Evolutionary conservation across 1,284 basidiomycete species (phyloP).

Genomic region (Heterobasidion parviporum): DNA sequence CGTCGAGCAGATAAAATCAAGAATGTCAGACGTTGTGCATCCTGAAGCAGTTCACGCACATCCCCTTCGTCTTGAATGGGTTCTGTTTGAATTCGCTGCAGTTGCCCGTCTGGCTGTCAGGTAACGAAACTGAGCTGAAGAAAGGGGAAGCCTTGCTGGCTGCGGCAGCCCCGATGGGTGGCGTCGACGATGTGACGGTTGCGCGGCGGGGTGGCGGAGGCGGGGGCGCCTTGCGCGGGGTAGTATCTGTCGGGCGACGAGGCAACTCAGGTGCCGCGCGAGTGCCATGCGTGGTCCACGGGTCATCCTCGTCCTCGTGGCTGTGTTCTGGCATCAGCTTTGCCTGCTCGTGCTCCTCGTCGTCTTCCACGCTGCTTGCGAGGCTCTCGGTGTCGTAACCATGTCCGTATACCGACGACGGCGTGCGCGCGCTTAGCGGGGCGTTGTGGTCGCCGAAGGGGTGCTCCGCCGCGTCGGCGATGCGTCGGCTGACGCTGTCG

Average conservation of each 20-base stretch:
- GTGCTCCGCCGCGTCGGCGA: slow-evolving; percentile 31
- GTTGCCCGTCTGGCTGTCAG: slow-evolving; percentile 16
- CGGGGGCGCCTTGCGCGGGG: slow-evolving; percentile 27
- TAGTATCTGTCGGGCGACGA: slow-evolving; percentile 21
- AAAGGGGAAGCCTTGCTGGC: slow-evolving; percentile 29
- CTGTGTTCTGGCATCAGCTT: slow-evolving; percentile 9
- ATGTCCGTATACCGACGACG: neutral
- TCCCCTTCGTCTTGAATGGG: slow-evolving; percentile 52
- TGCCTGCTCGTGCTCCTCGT: slow-evolving; percentile 18
- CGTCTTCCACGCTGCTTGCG: slow-evolving; percentile 11
- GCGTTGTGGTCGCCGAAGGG: slow-evolving; percentile 32
- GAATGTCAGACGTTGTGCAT: slow-evolving; percentile 21
- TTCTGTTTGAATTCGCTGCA: slow-evolving; percentile 51
- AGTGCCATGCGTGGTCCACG: neutral
- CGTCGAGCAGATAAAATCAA: neutral
- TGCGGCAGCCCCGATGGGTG: slow-evolving; percentile 9
- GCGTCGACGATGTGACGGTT: slow-evolving; percentile 15
- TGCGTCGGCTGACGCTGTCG: slow-evolving; percentile 17
- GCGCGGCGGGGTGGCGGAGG: slow-evolving; percentile 35
- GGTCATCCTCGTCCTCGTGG: neutral
- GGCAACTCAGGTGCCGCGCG: slow-evolving; percentile 20
- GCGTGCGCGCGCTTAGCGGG: slow-evolving; percentile 12
- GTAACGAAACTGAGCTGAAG: slow-evolving; percentile 30
- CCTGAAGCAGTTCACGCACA: slow-evolving; percentile 53
- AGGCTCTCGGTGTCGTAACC: slow-evolving; percentile 13